A percentile compares a stretch with the other conserved stretches of the same genome.
Conservation (phyloP, 202 grass and related monocot genomes). For the Carex arenaria region DNA sequence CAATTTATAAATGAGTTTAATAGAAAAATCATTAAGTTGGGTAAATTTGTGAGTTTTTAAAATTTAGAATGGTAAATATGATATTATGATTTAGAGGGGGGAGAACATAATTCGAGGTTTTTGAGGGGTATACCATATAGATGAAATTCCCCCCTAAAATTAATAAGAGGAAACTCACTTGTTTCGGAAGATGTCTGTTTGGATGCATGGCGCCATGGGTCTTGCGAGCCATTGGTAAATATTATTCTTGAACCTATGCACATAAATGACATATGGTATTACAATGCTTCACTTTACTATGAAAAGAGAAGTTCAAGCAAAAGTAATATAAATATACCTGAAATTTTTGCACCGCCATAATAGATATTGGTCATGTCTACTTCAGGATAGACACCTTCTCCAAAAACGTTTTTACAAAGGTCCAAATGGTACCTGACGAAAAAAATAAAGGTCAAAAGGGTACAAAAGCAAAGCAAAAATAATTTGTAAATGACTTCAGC, state of each 20-base stretch:
- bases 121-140: too few species aligned
- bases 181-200: slow-evolving; percentile 76
- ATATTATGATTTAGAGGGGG: too few species aligned
- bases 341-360: slow-evolving; percentile 86
- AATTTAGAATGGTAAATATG: too few species aligned
- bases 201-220: slow-evolving; percentile 93
- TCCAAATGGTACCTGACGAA: slow-evolving; percentile 85
- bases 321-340: slow-evolving; percentile 38
- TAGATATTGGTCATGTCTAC: slow-evolving; percentile 96
- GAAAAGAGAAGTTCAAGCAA: slow-evolving; percentile 1
- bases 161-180: slow-evolving; percentile 38
- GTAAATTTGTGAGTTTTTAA: too few species aligned
- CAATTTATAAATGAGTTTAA: too few species aligned
- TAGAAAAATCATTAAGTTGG: too few species aligned
- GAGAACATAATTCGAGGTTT: too few species aligned
- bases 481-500: neutral
- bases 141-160: too few species aligned
- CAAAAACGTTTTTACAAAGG: slow-evolving; percentile 88
- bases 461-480: slow-evolving; percentile 19
- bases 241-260: slow-evolving; percentile 69
- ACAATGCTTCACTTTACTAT: neutral
- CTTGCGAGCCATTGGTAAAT: slow-evolving; percentile 91
- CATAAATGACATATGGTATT: slow-evolving; percentile 19
- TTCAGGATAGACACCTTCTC: slow-evolving; percentile 82
- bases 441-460: neutral